Evolutionary conservation across 2,329 filamentous ascomycete species (phyloP).

Genomic region (Fusarium verticillioides): DNA sequence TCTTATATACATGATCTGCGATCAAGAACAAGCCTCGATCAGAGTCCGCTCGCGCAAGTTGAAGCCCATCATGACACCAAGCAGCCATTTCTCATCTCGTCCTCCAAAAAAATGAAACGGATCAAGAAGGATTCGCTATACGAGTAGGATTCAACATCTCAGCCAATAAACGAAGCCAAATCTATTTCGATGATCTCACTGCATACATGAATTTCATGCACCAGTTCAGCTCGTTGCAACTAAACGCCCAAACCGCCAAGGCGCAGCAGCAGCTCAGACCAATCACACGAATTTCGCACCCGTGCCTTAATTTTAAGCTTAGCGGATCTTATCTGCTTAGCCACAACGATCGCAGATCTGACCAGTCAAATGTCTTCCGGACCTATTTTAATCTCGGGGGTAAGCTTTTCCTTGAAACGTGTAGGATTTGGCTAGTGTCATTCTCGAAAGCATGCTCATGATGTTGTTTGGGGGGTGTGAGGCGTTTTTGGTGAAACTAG

Average conservation of each 20-base stretch:
- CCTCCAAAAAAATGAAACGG: neutral
- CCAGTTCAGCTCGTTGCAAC: neutral
- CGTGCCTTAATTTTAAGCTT: neutral
- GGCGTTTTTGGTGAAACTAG: neutral
- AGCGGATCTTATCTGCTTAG: neutral
- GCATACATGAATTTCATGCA: neutral
- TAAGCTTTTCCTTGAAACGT: neutral
- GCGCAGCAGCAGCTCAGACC: neutral
- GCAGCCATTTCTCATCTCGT: neutral
- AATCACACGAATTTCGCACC: neutral
- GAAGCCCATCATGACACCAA: neutral
- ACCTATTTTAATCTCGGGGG: neutral
- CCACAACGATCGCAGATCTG: neutral
- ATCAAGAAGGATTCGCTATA: neutral
- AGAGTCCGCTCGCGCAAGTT: accelerated
- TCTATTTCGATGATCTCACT: neutral
- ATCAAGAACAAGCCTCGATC: too few relatives aligned
- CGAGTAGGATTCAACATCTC: neutral
- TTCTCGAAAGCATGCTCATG: neutral
- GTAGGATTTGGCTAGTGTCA: neutral
- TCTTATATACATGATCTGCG: slow-evolving; percentile 6
- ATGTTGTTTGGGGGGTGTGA: neutral
- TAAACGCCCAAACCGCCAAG: neutral
- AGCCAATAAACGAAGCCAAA: neutral
- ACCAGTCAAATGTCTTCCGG: neutral